These are phyloP conservation scores for Brassica juncea DNA, from an alignment of 345 rosid genomes.

Conservation along the genomic window DNA sequence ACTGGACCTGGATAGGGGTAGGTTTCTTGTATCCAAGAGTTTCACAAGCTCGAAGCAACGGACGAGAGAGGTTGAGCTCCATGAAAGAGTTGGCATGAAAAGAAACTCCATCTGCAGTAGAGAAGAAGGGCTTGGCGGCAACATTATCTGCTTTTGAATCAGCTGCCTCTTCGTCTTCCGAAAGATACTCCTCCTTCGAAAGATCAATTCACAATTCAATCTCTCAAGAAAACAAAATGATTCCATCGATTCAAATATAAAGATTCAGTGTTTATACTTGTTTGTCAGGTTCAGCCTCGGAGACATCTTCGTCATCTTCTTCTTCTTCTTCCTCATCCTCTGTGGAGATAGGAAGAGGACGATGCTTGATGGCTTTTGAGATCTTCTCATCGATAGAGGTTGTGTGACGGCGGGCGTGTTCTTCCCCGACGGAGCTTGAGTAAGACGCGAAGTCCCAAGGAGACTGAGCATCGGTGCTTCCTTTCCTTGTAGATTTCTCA, in stretches of 20 bases:
- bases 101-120: slow-evolving; percentile 68
- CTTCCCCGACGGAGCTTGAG: slow-evolving; percentile 84
- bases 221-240: neutral
- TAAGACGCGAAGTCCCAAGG: slow-evolving; percentile 91
- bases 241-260: neutral
- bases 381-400: slow-evolving; percentile 87
- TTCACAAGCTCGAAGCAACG: slow-evolving; percentile 90
- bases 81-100: slow-evolving; percentile 83
- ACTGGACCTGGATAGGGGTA: slow-evolving; percentile 94
- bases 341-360: slow-evolving; percentile 39
- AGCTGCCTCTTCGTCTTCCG: slow-evolving; percentile 67
- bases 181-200: slow-evolving; percentile 62
- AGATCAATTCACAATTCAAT: neutral
- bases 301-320: slow-evolving; percentile 9
- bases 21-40: slow-evolving; percentile 85
- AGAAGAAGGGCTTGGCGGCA: slow-evolving; percentile 64
- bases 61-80: slow-evolving; percentile 90
- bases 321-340: slow-evolving; percentile 30
- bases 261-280: slow-evolving; percentile 47
- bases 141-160: slow-evolving; percentile 41
- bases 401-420: slow-evolving; percentile 88
- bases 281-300: slow-evolving; percentile 61
- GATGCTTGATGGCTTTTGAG: slow-evolving; percentile 58
- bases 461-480: slow-evolving; percentile 51
- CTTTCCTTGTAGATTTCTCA: slow-evolving; percentile 34